Percentiles rank a stretch among this genome's conserved stretches.
These are phyloP conservation scores for Mrakia hoshinonis DNA, from an alignment of 768 basidiomycete genomes.

Conservation along the genomic window DNA sequence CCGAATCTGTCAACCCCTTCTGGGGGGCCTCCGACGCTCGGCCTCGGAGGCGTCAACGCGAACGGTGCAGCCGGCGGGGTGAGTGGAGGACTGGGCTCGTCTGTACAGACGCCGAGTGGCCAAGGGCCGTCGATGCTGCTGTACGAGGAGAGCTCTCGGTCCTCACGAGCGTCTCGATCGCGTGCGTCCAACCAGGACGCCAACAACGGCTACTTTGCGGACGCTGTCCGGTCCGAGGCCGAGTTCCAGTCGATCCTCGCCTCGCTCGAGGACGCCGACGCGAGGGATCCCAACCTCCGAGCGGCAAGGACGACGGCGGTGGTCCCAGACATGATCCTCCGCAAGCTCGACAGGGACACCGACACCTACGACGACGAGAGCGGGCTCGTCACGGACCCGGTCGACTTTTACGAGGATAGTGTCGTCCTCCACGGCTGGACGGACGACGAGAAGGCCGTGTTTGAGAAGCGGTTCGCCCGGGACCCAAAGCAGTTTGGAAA, in stretches of 20 bases:
- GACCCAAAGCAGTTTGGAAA: slow-evolving; percentile 93
- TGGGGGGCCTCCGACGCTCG: too few relatives aligned
- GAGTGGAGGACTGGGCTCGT: not conserved
- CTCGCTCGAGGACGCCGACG: slow-evolving; percentile 82
- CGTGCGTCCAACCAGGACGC: slow-evolving; percentile 23
- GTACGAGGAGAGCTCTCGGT: slow-evolving; percentile 16
- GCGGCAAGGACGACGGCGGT: slow-evolving; percentile 72
- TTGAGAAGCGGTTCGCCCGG: slow-evolving; percentile 69
- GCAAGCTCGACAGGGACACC: slow-evolving; percentile 11
- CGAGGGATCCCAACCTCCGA: slow-evolving; percentile 84
- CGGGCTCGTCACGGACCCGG: slow-evolving; percentile 64
- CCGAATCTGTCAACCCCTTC: too few relatives aligned
- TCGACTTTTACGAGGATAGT: slow-evolving; percentile 60
- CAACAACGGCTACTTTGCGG: slow-evolving; percentile 38
- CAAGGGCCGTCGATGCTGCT: not conserved
- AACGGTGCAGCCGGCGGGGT: not conserved
- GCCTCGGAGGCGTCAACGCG: not conserved
- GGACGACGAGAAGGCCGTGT: slow-evolving; percentile 66
- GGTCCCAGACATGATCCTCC: slow-evolving; percentile 82
- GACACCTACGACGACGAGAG: slow-evolving; percentile 77
- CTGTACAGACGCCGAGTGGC: not conserved
- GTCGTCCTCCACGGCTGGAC: slow-evolving; percentile 68
- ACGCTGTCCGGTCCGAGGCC: slow-evolving; percentile 84
- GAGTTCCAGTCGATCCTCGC: slow-evolving; percentile 97
- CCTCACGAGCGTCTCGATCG: slow-evolving; percentile 19